These are phyloP conservation scores for Xylaria sp. DNA, from an alignment of 2,329 filamentous ascomycete genomes.

Conservation along the genomic window DNA sequence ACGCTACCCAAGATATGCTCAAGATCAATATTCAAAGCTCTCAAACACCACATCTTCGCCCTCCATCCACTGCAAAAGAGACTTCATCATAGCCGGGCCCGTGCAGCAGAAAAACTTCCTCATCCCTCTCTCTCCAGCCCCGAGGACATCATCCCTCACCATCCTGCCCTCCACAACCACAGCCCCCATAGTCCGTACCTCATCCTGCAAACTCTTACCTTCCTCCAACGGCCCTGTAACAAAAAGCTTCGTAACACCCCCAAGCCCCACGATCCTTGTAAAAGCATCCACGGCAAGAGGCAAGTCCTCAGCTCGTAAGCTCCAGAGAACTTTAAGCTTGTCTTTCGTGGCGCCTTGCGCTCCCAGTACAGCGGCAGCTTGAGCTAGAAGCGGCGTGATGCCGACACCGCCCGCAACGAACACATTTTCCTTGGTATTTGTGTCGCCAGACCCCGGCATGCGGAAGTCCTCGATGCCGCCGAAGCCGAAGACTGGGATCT, in stretches of 20 bases:
- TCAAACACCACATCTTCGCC: constrained; percentile 62
- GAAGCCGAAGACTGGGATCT: constrained; percentile 74
- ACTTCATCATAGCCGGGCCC: constrained; percentile 48
- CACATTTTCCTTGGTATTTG: constrained; percentile 44
- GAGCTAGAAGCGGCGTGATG: constrained; percentile 80
- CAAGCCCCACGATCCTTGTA: constrained; percentile 56
- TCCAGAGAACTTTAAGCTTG: constrained; percentile 70
- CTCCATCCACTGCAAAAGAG: constrained; percentile 57
- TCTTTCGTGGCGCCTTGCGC: constrained; percentile 32
- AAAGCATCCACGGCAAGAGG: constrained; percentile 67
- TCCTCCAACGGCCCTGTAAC: constrained; percentile 66
- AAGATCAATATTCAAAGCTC: constrained; percentile 63
- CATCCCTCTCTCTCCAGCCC: constrained; percentile 45
- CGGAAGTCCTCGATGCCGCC: constrained; percentile 63
- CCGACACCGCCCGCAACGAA: constrained; percentile 83
- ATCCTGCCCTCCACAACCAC: constrained; percentile 47
- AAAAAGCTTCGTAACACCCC: constrained; percentile 62
- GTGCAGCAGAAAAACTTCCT: constrained; percentile 61
- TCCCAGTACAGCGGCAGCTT: constrained; percentile 58
- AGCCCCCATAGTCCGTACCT: constrained; percentile 45
- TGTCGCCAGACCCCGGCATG: constrained; percentile 41
- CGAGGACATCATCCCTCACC: constrained; percentile 49
- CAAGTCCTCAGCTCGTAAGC: constrained; percentile 65
- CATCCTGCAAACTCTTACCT: constrained; percentile 44
- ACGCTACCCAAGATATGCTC: neutral